Conservation (phyloP, 148 eudicot genomes). For the Cornus kousa region DNA sequence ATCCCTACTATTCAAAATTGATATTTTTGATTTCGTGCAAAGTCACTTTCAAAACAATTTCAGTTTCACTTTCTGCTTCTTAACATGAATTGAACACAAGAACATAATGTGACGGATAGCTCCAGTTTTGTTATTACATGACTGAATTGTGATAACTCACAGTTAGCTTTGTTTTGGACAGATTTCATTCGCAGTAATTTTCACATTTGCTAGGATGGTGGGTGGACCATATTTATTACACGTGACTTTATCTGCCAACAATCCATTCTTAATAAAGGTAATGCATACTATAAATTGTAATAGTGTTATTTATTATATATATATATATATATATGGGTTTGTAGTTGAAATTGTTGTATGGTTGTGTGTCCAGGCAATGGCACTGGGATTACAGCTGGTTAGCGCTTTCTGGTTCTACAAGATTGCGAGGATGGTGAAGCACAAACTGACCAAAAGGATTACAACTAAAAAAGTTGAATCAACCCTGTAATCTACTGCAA, state of each 20-base stretch:
- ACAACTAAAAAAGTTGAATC: constrained; percentile 11
- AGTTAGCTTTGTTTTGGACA: constrained; percentile 22
- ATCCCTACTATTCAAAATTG: neutral
- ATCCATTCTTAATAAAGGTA: constrained; percentile 81
- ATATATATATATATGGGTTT: no score
- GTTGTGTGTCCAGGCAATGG: constrained; percentile 64
- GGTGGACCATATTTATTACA: constrained; percentile 72
- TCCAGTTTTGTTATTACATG: neutral
- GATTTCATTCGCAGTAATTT: constrained; percentile 71
- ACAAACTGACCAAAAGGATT: constrained; percentile 56
- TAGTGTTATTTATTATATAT: no score
- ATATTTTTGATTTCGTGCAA: no score
- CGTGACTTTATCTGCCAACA: constrained; percentile 60
- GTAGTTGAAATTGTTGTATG: no score
- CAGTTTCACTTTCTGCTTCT: no score
- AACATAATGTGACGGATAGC: neutral
- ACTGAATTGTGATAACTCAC: no score
- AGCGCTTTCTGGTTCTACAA: constrained; percentile 94
- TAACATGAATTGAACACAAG: neutral
- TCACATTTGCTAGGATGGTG: constrained; percentile 78
- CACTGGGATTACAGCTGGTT: constrained; percentile 81
- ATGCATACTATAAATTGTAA: neutral
- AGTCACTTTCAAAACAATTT: neutral
- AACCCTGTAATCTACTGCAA: neutral
- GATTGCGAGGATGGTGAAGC: constrained; percentile 67